Base-by-base conservation (phyloP, 2,329 filamentous ascomycete species). In the Ophiostoma sp. region DNA sequence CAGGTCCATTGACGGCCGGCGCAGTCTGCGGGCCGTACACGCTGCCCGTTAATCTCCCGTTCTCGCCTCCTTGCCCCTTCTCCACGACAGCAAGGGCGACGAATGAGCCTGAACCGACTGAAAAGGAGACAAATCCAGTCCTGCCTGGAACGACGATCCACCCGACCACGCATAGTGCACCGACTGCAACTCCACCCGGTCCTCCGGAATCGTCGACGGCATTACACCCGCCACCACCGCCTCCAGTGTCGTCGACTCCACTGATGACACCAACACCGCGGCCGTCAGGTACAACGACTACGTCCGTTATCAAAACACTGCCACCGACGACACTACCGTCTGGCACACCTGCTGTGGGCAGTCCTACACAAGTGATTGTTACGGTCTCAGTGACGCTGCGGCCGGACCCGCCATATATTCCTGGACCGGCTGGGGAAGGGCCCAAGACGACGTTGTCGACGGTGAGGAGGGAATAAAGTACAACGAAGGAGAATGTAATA, bases 1-100 rank as follows among this genome's bases (percentile, higher is more conserved):
- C 25, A 1, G 70, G 70, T 19, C 22, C 48, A 2, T 45, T 72
- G 45, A 72, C 70, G 12, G 70, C 70, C 19, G 70, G 70, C n/a
- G 70, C 70, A 5, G 61, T 72, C 4, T 72, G 70, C 31, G 70
- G 70, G 8, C 59, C 70, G 3, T 72, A 72, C 33, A 72, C 70
- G 28, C 33, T 72, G 31, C 70, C 70, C 11, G 42, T 72, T 45
- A 66, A 72, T 61, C 22, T 72, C 33, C 70, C 70, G 7, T 72
- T 72, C 28, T 72, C 70, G 59, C 70, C 70, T 33, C 70, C 70
- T 28, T 72, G 70, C 17, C 70, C 70, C 2, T 72, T 42, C 45
- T 17, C 28, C 15, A 19, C 19, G 19, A 25, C 57, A 1, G 25
- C 52, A 39, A 61, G n/a, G 7, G 7, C 19, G 50, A 17, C 52